A percentile compares a stretch with the other conserved stretches of the same genome.
Evolutionary conservation across 1,139 yeast genomes (phyloP).

Genomic region (Ogataea hybrid): DNA sequence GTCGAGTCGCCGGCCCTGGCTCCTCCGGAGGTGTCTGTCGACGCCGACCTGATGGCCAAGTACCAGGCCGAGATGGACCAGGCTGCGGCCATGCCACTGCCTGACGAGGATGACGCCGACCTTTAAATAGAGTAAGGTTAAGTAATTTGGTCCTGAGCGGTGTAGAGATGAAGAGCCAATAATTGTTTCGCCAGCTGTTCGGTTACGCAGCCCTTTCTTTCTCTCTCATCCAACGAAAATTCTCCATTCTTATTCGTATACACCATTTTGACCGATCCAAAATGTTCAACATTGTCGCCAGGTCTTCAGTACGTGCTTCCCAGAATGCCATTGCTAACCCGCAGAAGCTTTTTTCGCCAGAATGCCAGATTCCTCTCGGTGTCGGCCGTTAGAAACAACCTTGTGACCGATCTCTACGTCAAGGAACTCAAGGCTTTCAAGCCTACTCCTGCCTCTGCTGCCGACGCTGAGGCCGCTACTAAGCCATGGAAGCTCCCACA

Average conservation of each 20-base stretch:
- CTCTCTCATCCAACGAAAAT: slow-evolving; percentile 17
- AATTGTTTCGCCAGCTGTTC: background rate
- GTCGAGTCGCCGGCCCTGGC: slow-evolving; percentile 99
- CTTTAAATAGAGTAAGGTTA: slow-evolving; percentile 48
- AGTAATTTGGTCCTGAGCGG: background rate
- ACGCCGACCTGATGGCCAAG: slow-evolving; percentile 92
- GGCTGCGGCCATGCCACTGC: slow-evolving; percentile 99
- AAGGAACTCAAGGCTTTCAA: slow-evolving; percentile 85
- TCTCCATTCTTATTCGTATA: slow-evolving; percentile 9
- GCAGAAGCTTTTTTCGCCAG: slow-evolving; percentile 13
- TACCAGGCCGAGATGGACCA: slow-evolving; percentile 99
- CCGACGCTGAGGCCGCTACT: slow-evolving; percentile 77
- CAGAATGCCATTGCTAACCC: slow-evolving; percentile 5
- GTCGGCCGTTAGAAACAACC: slow-evolving; percentile 42
- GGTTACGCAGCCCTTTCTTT: slow-evolving; percentile 23
- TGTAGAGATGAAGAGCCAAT: too few relatives aligned
- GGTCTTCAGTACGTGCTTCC: slow-evolving; percentile 19
- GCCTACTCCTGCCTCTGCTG: slow-evolving; percentile 71
- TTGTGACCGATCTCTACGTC: slow-evolving; percentile 82
- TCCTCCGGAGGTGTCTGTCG: slow-evolving; percentile 99
- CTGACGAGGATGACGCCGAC: slow-evolving; percentile 99
- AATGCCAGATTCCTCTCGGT: slow-evolving; percentile 37
- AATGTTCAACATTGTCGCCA: slow-evolving; percentile 18
- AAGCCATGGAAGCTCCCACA: slow-evolving; percentile 78
- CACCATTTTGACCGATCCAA: slow-evolving; percentile 2